A percentile compares a stretch with the other conserved stretches of the same genome.
These are phyloP conservation scores for Auriscalpium microsporum DNA, from an alignment of 768 basidiomycete species.

Conservation along the genomic window DNA sequence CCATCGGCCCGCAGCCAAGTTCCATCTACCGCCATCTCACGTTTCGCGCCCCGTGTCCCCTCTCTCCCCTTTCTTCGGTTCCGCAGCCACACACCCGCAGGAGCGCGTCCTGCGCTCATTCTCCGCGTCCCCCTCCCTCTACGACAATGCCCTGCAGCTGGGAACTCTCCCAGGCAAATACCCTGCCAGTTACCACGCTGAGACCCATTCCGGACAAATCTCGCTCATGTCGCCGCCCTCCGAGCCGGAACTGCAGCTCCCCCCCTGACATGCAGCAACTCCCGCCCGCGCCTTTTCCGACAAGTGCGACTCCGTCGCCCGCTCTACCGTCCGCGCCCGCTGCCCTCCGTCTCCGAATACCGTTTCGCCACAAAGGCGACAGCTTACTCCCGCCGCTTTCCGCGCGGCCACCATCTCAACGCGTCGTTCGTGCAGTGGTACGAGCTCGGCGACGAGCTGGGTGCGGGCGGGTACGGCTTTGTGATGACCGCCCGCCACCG, in stretches of 20 bases:
- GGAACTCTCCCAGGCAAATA: neutral
- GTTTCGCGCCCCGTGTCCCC: conserved; percentile 9
- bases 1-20: conserved; percentile 4
- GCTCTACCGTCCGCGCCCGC: neutral
- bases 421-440: conserved; percentile 52
- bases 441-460: conserved; percentile 66
- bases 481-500: conserved; percentile 80
- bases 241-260: neutral
- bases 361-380: conserved; percentile 17
- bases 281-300: neutral
- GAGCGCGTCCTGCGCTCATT: neutral
- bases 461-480: conserved; percentile 91
- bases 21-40: conserved; percentile 12
- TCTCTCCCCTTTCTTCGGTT: conserved; percentile 8
- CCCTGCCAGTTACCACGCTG: conserved; percentile 2
- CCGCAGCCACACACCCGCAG: neutral
- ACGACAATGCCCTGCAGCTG: conserved; percentile 13
- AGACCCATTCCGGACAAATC: conserved; percentile 1
- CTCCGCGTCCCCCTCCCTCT: neutral
- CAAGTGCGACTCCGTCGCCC: neutral
- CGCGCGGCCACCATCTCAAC: conserved; percentile 50
- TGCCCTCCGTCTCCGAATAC: conserved; percentile 2
- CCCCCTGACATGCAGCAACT: conserved; percentile 2
- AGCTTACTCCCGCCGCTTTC: conserved; percentile 46
- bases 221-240: conserved; percentile 2